A percentile compares a stretch with the other conserved stretches of the same genome.
Evolutionary conservation across 345 rosid species (phyloP).

Genomic region (thale cress (Arabidopsis thaliana)): DNA sequence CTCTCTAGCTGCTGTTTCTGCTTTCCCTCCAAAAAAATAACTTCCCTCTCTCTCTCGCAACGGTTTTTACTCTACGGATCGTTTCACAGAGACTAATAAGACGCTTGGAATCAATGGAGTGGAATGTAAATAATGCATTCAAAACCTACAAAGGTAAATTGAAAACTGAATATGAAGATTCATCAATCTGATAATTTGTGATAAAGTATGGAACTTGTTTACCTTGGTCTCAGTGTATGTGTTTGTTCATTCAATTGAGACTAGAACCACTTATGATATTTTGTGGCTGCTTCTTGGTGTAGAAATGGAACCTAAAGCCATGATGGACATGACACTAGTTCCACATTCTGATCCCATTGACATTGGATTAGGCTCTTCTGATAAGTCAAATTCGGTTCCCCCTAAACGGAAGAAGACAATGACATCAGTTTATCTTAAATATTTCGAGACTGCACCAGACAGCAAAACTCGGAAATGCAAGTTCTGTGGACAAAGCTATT

Average conservation of each 20-base stretch:
- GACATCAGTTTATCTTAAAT: conserved; percentile 96
- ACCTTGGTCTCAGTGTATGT: not conserved
- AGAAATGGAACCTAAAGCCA: conserved; percentile 82
- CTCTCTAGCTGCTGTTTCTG: conserved; percentile 8
- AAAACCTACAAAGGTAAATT: conserved; percentile 79
- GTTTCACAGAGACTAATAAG: conserved; percentile 38
- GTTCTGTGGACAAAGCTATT: conserved; percentile 92
- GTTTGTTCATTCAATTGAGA: not conserved
- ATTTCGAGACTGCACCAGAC: conserved; percentile 82
- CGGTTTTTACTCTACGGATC: conserved; percentile 24
- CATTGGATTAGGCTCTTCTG: conserved; percentile 77
- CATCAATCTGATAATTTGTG: not conserved
- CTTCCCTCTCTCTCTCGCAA: conserved; percentile 36
- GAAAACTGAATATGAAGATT: not conserved
- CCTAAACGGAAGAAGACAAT: conserved; percentile 92
- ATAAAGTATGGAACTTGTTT: conserved; percentile 13
- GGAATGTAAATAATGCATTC: conserved; percentile 77
- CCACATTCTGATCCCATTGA: conserved; percentile 66
- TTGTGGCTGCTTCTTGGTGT: conserved; percentile 40
- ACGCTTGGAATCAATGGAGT: conserved; percentile 70
- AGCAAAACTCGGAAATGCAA: conserved; percentile 91
- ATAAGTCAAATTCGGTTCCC: conserved; percentile 55
- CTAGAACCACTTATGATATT: conserved; percentile 7
- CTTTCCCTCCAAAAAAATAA: conserved; percentile 52
- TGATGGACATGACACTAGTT: conserved; percentile 72